phyloP scores from a whole-genome alignment of 306 rosid genomes.

The Casuarina cunninghamiana region DNA sequence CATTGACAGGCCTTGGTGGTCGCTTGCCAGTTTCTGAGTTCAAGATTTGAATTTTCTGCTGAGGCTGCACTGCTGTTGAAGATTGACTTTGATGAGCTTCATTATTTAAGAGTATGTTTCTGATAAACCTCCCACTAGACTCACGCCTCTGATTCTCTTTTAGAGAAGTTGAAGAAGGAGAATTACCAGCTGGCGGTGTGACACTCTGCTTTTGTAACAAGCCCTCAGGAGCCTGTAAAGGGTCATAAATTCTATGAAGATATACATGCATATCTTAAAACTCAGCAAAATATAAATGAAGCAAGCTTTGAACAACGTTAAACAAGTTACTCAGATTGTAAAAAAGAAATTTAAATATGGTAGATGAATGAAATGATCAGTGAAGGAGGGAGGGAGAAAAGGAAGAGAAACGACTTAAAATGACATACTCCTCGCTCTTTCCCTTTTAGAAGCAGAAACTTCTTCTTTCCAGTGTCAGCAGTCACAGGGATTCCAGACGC shows the following conservation, averaged over 20 bases:
- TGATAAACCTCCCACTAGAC: slow-evolving; percentile 70
- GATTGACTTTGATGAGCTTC: slow-evolving; percentile 66
- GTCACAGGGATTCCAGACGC: slow-evolving; percentile 63
- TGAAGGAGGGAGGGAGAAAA: slow-evolving; percentile 5
- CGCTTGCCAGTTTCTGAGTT: slow-evolving; percentile 69
- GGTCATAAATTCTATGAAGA: slow-evolving; percentile 17
- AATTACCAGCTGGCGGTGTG: slow-evolving; percentile 42
- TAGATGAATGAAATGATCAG: slow-evolving; percentile 7
- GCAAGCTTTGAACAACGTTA: slow-evolving; percentile 9
- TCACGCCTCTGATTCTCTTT: slow-evolving; percentile 80
- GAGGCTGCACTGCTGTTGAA: slow-evolving; percentile 42
- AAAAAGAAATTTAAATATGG: not conserved
- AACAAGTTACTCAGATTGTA: slow-evolving; percentile 1
- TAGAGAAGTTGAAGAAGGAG: slow-evolving; percentile 46
- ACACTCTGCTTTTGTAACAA: slow-evolving; percentile 43
- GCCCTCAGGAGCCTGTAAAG: slow-evolving; percentile 45
- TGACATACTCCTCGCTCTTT: slow-evolving; percentile 66
- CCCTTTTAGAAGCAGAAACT: slow-evolving; percentile 79
- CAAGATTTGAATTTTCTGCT: slow-evolving; percentile 62
- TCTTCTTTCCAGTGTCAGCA: slow-evolving; percentile 82
- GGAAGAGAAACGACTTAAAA: slow-evolving; percentile 37
- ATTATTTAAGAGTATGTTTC: slow-evolving; percentile 69
- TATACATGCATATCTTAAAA: not conserved
- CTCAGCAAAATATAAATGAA: not conserved
- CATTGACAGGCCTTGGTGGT: slow-evolving; percentile 41